Base-by-base conservation (phyloP, 2,329 filamentous ascomycete genomes). In the Exophiala mesophila region DNA sequence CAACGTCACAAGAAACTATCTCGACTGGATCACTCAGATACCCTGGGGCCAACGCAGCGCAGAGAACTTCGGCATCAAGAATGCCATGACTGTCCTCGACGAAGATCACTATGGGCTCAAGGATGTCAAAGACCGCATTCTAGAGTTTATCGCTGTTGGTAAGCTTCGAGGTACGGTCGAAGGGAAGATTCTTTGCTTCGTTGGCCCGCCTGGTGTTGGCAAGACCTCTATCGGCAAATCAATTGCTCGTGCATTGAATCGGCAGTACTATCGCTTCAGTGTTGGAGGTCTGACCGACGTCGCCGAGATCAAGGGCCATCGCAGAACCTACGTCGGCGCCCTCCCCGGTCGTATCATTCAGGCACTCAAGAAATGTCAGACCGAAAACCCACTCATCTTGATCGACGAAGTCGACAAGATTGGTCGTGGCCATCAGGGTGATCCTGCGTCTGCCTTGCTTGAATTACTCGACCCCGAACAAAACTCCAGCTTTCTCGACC, bases 371-470 rank as follows among this genome's bases (percentile, higher is more conserved):
- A 98, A 98, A 67, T 97, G 90, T 62, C 89, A 97, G 69, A 98
- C 92, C 0, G 94, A 98, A 67, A 98, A 98, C 63, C 92, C 92
- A 19, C 74, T 98, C 20, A 88, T 98, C 37, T 69, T 98, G 51
- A 97, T 98, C 53, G 92, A 98, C 61, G 92, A 98, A 62, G 82
- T 98, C 45, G 92, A 98, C 73, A 98, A 98, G 71, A 94, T 98
- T 61, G 92, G 92, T 21, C 82, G 88, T 44, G 92, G 92, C 4
- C 92, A 96, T 61, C 92, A 97, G 67, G 92, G 92, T 18, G 92
- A 98, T 59, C 94, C 94, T 10, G 88, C 92, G 1, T 96, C 90
- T 15, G 92, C 92, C 20, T 74, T 98, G 39, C 78, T 98, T 3
- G 92, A 98, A 63, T 69, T 98, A 37, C 80, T 98, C 13, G 92